Base-by-base conservation (phyloP, 768 basidiomycete genomes). In the Pulveroboletus sp. region DNA sequence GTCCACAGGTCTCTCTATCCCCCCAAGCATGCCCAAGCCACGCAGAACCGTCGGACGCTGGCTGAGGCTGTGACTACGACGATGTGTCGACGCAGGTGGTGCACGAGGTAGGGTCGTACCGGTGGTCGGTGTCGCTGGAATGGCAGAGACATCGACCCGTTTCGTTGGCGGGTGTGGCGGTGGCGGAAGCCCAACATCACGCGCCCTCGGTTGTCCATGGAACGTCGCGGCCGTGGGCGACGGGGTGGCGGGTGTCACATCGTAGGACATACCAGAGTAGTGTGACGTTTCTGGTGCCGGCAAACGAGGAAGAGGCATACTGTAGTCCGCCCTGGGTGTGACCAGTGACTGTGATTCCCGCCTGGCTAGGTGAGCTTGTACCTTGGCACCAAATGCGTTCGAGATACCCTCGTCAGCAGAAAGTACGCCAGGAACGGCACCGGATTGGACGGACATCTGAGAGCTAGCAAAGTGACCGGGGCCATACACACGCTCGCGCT, bases 401-500 rank as follows among this genome's bases (percentile, higher is more conserved):
- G 60, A 42, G 27, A 49, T 47, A 21, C 46, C 36, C 1, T 65
- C 59, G 21, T 71, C 64, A 21, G 45, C 47, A 36, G 56, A 8
- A 11, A 50, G 26, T 11, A 47, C 44, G 33, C 61, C 55, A 31
- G 59, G 44, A 18, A 63, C 47, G 21, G 59, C 45, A 53, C 60
- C 59, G 0, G 68, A 61, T 48, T 74, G 67, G 14, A 89, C 64
- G 24, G 85, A 87, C 10, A 93, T 70, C 64, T 94, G 92, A 0
- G 93, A 96, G 47, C 81, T 88, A 3, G 96, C 96, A 69, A 99
- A 99, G 55, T 89, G 84, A 4, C 93, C 93, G 0, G 85, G 85
- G 0, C 95, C 96, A 68, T 94, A 98, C 7, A 99, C 89, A 45
- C 81, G 78, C 59, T 99, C 96, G 47, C 96, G 76, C 63, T 98